Conservation (phyloP, 352 stramenopile genomes). For the Phytopythium montanum region DNA sequence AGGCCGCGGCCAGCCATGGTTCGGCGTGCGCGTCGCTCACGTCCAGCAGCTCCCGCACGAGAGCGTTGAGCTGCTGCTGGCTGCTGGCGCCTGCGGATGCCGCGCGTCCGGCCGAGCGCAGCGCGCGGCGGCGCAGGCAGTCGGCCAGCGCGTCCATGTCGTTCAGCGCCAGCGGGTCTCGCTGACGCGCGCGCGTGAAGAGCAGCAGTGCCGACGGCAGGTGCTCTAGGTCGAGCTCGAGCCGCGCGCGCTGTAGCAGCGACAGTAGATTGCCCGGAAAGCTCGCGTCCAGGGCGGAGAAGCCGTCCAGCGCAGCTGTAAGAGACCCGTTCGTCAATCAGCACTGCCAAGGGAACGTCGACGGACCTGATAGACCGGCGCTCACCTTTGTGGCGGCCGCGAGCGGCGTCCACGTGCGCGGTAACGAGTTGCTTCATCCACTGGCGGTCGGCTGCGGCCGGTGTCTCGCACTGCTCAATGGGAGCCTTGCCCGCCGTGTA, state of each 20-base stretch:
- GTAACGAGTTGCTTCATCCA: conserved; percentile 62
- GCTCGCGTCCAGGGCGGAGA: conserved; percentile 31
- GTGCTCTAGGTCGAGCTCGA: conserved; percentile 64
- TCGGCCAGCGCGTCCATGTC: conserved; percentile 68
- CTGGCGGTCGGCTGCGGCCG: conserved; percentile 22
- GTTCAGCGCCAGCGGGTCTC: conserved; percentile 56
- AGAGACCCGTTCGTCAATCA: too few relatives aligned
- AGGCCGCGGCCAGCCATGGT: conserved; percentile 72
- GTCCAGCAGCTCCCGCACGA: conserved; percentile 70
- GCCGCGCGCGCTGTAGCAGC: conserved; percentile 40
- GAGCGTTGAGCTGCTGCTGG: conserved; percentile 49
- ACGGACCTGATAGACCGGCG: not conserved
- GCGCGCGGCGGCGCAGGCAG: conserved; percentile 46
- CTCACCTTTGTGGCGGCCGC: conserved; percentile 38
- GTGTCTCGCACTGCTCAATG: not conserved
- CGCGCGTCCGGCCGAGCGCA: conserved; percentile 3
- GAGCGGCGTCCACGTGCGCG: conserved; percentile 47
- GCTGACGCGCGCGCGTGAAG: conserved; percentile 53
- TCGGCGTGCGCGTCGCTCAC: conserved; percentile 50
- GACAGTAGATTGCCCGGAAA: conserved; percentile 72
- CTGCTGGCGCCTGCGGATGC: conserved; percentile 1
- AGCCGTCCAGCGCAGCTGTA: conserved; percentile 11
- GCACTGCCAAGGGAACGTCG: not conserved
- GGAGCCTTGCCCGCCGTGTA: conserved; percentile 13
- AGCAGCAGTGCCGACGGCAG: conserved; percentile 49